Evolutionary conservation across 2,329 filamentous ascomycete genomes (phyloP), one percentile per base, ranked within the genome.

Genomic region (Simplicillium aogashimaense): DNA sequence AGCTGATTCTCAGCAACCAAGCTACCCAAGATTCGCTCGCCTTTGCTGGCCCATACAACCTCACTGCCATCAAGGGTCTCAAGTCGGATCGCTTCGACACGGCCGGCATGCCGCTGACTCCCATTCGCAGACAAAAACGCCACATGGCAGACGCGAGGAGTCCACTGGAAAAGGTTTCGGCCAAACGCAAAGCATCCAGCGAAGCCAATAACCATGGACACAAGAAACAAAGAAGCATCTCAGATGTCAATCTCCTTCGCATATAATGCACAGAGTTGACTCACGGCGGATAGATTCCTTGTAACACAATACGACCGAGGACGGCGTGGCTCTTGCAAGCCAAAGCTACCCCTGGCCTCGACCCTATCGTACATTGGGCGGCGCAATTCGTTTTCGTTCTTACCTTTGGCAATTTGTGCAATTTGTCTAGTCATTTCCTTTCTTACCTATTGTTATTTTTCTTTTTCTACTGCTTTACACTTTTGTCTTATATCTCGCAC

Each of bases 51-150:
- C 70, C 75, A 7, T 73, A 79, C 59, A 68, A 76, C 54, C 63
- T 74, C 60, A 73, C 76, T 33, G 74, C 76, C 2, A 65, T 82
- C 34, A 69, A 72, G 41, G 78, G 78, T 37, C 74, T 83, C 53
- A 78, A 81, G 53, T 72, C 73, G 39, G 81, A 81, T 47, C 73
- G 81, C 42, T 72, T 84, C 47, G 72, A 73, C 42, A 79, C 78
- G 29, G 80, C 78, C 31, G 76, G 76, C 31, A 72, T 76, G 3
- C 80, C 81, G n/a, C 72, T 85, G 45, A 84, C 81, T 3, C 81
- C 81, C 2, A 66, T 76, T 36, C 73, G 81, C 38, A 74, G 78
- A 45, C 71, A 72, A 33, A 78, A 74, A 60, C 66, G 61, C 42
- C 57, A 60, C 32, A 53, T 63, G 51, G 57, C 64, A 38, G 66